Evolutionary conservation across 257 asterid species (phyloP), one percentile per base, ranked within the genome.

Genomic region (Galeopsis tetrahit): DNA sequence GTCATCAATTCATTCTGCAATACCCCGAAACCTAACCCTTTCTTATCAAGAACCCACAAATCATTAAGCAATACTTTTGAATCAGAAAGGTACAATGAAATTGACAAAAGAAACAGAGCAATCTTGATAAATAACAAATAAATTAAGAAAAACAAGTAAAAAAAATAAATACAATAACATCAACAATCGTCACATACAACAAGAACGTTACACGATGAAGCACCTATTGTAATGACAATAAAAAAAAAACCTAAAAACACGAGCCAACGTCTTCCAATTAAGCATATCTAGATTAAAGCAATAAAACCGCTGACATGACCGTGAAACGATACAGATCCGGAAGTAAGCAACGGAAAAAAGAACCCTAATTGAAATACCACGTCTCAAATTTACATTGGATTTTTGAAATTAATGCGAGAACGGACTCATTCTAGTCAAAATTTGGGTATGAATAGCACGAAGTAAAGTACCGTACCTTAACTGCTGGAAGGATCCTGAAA

Each of bases 1-100:
- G 14, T 79, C 85, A 49, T 49, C 56, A 49, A 49, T 49, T 49
- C 60, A 53, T 53, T 53, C 61, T 55, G 33, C 61, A 55, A 55
- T 21, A 55, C 56, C 59, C 61, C 43, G 1, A 39, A 39, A 39
- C 7, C 7, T 39, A 7, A 39, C 43, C 43, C 7, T 39, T 39
- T 4, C 5, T 39, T 39, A 5, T 39, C 7, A 5, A 7, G 5
- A 5, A 39, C 43, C 43, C 51, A 44, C 14, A 44, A 44, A 55
- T 8, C 34, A 15, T 55, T 52, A 55, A 55, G 0, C 34, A 21
- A 55, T 8, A 55, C 28, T 49, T 1, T 1, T 7, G 13, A 2
- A 15, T 15, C 13, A 55, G 35, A 17, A 21, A 55, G 56, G 61
- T 15, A 17, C 8, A 21, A 17, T 15, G 2, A 53, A 53, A 7